Evolutionary conservation across 352 stramenopile genomes (phyloP).

Genomic region (Plasmopara muralis): DNA sequence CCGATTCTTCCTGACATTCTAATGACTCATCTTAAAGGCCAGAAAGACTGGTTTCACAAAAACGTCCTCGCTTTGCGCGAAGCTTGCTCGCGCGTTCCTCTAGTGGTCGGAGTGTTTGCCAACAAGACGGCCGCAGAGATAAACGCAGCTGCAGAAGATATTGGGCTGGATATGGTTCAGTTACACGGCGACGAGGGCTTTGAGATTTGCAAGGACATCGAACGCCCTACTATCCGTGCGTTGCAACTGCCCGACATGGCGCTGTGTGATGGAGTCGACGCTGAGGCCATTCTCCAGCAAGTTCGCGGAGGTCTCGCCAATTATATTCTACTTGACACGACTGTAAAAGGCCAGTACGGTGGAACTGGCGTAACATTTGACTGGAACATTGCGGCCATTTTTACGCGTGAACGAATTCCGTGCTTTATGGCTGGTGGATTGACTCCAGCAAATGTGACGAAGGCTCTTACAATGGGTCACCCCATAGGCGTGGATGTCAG

Average conservation of each 20-base stretch:
- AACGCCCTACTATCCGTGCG: conserved; percentile 90
- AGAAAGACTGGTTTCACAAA: conserved; percentile 77
- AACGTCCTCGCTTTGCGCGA: conserved; percentile 59
- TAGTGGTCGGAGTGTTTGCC: conserved; percentile 95
- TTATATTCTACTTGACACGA: conserved; percentile 94
- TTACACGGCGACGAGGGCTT: conserved; percentile 96
- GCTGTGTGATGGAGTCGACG: conserved; percentile 54
- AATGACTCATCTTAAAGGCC: conserved; percentile 20
- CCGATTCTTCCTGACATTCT: conserved; percentile 52
- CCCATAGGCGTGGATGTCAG: conserved; percentile 95
- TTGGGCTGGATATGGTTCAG: conserved; percentile 96
- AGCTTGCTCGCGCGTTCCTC: conserved; percentile 61
- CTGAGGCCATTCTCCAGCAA: conserved; percentile 43
- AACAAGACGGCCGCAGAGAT: conserved; percentile 93
- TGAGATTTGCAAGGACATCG: conserved; percentile 72
- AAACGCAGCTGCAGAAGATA: conserved; percentile 77
- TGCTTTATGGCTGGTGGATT: conserved; percentile 96
- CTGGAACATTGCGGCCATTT: conserved; percentile 90
- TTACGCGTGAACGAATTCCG: conserved; percentile 87
- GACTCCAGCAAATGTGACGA: conserved; percentile 89
- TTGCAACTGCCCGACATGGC: conserved; percentile 88
- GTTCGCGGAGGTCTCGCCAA: conserved; percentile 63
- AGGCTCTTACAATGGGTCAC: conserved; percentile 72
- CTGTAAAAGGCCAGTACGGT: conserved; percentile 88
- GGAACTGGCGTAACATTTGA: conserved; percentile 95